A percentile compares a stretch with the other conserved stretches of the same genome.
Conservation (phyloP, 768 basidiomycete species). For the Russula sp. region DNA sequence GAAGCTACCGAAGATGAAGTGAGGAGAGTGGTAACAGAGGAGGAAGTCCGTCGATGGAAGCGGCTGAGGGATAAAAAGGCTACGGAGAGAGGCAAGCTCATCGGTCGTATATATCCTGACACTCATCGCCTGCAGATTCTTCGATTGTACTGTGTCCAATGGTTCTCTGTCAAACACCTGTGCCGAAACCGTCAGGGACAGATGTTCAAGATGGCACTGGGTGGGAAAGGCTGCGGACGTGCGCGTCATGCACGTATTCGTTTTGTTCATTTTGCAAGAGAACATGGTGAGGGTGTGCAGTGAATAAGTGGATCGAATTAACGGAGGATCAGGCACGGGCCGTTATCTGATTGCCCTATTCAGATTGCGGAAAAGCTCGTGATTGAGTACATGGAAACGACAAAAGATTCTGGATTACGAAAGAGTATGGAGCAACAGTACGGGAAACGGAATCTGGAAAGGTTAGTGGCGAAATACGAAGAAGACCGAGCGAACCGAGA, state of each 20-base stretch:
- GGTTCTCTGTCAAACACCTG: conserved; percentile 75
- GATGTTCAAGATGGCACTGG: conserved; percentile 54
- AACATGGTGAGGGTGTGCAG: conserved; percentile 58
- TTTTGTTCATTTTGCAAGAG: conserved; percentile 83
- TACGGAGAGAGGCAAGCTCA: conserved; percentile 60
- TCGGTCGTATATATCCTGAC: background rate
- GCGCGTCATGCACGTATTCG: conserved; percentile 65
- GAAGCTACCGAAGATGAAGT: conserved; percentile 72
- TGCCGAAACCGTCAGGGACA: conserved; percentile 50
- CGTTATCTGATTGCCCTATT: conserved; percentile 66
- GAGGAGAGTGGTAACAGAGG: conserved; percentile 61
- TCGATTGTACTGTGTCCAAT: conserved; percentile 79
- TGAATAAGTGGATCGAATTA: background rate
- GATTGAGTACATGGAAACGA: conserved; percentile 59
- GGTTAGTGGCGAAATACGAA: conserved; percentile 58
- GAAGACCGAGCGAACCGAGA: conserved; percentile 73
- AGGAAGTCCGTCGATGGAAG: conserved; percentile 67
- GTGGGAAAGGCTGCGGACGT: conserved; percentile 72
- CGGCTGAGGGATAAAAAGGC: conserved; percentile 71
- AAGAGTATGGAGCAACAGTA: conserved; percentile 56
- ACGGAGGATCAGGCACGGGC: conserved; percentile 65
- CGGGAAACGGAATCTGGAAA: conserved; percentile 58
- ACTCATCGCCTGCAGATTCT: conserved; percentile 51
- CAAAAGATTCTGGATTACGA: conserved; percentile 52
- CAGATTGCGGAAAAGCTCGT: conserved; percentile 64